Evolutionary conservation across 371 early-diverging fungal species (phyloP).

Genomic region (Mucor saturninus): DNA sequence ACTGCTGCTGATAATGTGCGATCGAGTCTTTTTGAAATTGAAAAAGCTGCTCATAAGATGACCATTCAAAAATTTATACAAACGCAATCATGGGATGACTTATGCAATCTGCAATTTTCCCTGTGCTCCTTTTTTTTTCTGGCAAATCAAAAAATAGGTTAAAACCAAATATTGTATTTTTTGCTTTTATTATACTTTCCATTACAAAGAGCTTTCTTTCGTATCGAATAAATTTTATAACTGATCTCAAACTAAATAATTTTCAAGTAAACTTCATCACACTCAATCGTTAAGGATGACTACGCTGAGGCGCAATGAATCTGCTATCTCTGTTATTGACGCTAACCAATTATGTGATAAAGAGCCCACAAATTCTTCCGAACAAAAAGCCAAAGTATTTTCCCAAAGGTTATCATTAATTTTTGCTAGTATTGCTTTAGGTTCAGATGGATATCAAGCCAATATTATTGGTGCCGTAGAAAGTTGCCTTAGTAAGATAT

Average conservation of each 20-base stretch:
- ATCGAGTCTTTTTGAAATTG: too few species aligned
- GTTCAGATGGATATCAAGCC: slow-evolving; percentile 54
- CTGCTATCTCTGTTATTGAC: not conserved
- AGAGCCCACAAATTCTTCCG: not conserved
- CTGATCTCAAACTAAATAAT: not conserved
- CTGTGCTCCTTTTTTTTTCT: too few species aligned
- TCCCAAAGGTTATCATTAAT: slow-evolving; percentile 20
- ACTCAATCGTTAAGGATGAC: not conserved
- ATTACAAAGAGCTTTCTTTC: too few species aligned
- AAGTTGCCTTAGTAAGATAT: slow-evolving; percentile 39
- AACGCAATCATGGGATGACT: too few species aligned
- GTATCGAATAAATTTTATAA: too few species aligned
- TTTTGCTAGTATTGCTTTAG: slow-evolving; percentile 48
- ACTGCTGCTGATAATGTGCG: too few species aligned
- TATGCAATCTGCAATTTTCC: too few species aligned
- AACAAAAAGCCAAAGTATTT: not conserved
- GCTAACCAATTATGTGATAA: not conserved
- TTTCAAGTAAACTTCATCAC: not conserved
- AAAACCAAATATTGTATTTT: too few species aligned
- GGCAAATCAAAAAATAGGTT: too few species aligned
- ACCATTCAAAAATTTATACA: too few species aligned
- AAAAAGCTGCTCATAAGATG: too few species aligned
- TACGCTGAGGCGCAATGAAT: not conserved
- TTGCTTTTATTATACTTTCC: too few species aligned
- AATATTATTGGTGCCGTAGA: slow-evolving; percentile 51